A percentile compares a stretch with the other conserved stretches of the same genome.
These are phyloP conservation scores for Rhododendron kiyosumense DNA, from an alignment of 148 eudicot genomes.

Conservation along the genomic window DNA sequence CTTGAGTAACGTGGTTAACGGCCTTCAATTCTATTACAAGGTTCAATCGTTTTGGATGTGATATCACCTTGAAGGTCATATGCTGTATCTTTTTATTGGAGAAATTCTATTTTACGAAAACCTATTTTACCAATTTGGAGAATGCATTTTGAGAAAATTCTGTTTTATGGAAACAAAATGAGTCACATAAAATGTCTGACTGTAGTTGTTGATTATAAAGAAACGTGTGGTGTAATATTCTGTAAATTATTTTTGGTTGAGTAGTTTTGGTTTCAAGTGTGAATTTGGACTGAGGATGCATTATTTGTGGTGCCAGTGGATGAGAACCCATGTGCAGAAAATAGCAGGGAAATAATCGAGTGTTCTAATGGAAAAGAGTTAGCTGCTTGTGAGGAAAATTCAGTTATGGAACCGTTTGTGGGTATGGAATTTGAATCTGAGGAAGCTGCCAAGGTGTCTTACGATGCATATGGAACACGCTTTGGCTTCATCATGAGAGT, in stretches of 20 bases:
- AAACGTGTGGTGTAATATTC: neutral
- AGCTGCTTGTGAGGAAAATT: slow-evolving; percentile 9
- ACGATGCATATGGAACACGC: slow-evolving; percentile 28
- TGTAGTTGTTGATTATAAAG: neutral
- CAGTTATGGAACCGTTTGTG: slow-evolving; percentile 23
- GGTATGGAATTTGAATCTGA: slow-evolving; percentile 39
- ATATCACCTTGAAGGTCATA: neutral
- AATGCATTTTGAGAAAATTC: neutral
- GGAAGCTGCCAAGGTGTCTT: slow-evolving; percentile 39
- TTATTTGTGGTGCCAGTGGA: slow-evolving; percentile 20
- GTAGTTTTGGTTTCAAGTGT: neutral
- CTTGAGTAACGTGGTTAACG: neutral
- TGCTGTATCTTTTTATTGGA: neutral
- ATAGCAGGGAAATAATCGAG: slow-evolving; percentile 7
- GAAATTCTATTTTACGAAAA: neutral
- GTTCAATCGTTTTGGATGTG: neutral
- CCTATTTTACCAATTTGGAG: neutral
- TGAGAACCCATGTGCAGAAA: slow-evolving; percentile 3
- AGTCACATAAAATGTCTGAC: neutral
- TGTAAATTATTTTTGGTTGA: neutral
- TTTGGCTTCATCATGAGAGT: slow-evolving; percentile 37
- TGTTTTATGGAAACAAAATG: neutral
- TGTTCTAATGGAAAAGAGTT: slow-evolving; percentile 13
- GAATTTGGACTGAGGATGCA: neutral
- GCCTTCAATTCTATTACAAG: neutral